Evolutionary conservation across 2,329 filamentous ascomycete species (phyloP), one percentile per base, ranked within the genome.

Genomic region (Volutella citrinella): DNA sequence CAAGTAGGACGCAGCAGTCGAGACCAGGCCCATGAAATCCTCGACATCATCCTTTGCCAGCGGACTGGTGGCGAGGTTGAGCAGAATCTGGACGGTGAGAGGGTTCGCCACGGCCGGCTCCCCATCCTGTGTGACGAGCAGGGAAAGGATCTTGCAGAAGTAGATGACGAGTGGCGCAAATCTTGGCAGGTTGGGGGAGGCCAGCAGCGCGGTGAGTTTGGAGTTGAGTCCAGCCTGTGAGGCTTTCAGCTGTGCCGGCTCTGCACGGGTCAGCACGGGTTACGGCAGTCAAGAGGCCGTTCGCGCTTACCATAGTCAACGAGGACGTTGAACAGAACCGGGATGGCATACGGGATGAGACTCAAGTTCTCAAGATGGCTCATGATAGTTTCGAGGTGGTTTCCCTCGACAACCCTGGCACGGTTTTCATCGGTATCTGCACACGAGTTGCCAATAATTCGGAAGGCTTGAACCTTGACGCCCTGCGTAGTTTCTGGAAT

Each of bases 381-480:
- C 19, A 76, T 68, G 35, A 83, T 63, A 19, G 61, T 56, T 4
- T 59, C 48, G 10, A 82, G 50, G 16, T 67, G 64, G 28, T 66
- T 66, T 11, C 68, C 66, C 1, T 68, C 60, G 5, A 81, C 66
- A 3, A 82, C 66, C 1, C 70, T 67, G 7, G 66, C 72, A 37
- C 79, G 67, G 46, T 82, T 83, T 40, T 76, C 70, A 50, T 83
- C 77, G 44, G 73, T 75, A 44, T 82, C 78, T 14, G 78, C 79
- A 42, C 76, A 81, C 9, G 74, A 74, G 52, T 83, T 83, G 11
- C 78, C 79, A 12, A 78, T 64, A 14, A 81, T 55, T 16, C 79
- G 73, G 12, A 82, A 60, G 7, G 69, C 58, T 35, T 82, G 78
- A 7, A 75, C 61, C 27, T 67, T 66, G n/a, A 80, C 59, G 2